Evolutionary conservation across 768 basidiomycete species (phyloP).

Genomic region (Atractiella rhizophila): DNA sequence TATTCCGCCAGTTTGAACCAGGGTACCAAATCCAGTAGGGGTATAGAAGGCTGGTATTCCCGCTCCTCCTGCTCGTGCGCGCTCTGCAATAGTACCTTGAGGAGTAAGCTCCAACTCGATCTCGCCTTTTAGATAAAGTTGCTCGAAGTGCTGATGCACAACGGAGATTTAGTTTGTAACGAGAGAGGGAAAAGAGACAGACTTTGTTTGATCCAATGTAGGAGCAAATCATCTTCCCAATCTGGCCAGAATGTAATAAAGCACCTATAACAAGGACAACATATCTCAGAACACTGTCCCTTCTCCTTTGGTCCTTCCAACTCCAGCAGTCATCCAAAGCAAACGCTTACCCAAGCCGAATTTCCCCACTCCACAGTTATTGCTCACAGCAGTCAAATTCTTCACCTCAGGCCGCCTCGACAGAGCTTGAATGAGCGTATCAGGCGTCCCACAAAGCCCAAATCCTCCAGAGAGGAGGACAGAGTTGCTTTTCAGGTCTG

Average conservation of each 20-base stretch:
- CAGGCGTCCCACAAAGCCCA: constrained; percentile 68
- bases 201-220: constrained; percentile 42
- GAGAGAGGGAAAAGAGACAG: too few relatives aligned
- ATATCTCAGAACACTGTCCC: background rate
- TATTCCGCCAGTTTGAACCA: constrained; percentile 52
- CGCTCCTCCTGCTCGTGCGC: constrained; percentile 63
- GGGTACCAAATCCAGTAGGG: constrained; percentile 54
- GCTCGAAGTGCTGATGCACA: constrained; percentile 58
- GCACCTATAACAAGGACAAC: constrained; percentile 22
- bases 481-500: constrained; percentile 56
- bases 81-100: constrained; percentile 71
- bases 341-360: constrained; percentile 13
- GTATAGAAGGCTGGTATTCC: constrained; percentile 88
- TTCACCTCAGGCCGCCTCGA: constrained; percentile 45
- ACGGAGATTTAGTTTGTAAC: too few relatives aligned
- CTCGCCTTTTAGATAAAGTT: constrained; percentile 49
- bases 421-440: constrained; percentile 59
- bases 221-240: constrained; percentile 61
- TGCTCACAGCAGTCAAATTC: constrained; percentile 57
- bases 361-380: constrained; percentile 38
- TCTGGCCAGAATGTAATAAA: constrained; percentile 43
- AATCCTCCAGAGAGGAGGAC: constrained; percentile 64
- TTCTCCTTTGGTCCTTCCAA: background rate
- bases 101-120: constrained; percentile 64
- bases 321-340: background rate